Evolutionary conservation across 108 stramenopile genomes (phyloP).

Genomic region (Cyclotella atomus): DNA sequence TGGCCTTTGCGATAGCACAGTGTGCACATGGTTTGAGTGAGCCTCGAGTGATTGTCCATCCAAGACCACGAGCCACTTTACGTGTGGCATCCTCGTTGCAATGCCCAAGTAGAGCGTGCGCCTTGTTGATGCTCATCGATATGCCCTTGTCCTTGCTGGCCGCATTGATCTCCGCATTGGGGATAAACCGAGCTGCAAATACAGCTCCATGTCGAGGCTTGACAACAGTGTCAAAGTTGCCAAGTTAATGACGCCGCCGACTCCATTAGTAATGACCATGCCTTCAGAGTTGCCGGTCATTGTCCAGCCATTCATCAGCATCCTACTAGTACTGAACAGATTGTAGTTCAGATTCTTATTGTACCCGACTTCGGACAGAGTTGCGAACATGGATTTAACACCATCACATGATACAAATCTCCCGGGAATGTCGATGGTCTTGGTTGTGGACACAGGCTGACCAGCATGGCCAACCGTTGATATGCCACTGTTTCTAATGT

Average conservation of each 20-base stretch:
- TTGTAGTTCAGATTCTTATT: constrained; percentile 23
- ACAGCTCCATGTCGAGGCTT: constrained; percentile 19
- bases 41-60: constrained; percentile 28
- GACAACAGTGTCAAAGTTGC: constrained; percentile 47
- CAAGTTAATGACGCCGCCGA: constrained; percentile 7
- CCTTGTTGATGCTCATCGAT: constrained; percentile 16
- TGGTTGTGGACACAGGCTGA: not conserved
- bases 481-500: not conserved
- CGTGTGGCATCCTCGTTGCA: constrained; percentile 16
- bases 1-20: constrained; percentile 28
- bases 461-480: not conserved
- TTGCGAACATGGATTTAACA: not conserved
- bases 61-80: constrained; percentile 18
- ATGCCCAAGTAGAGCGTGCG: constrained; percentile 39
- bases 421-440: not conserved
- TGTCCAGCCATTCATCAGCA: constrained; percentile 31
- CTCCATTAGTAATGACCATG: constrained; percentile 26
- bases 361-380: constrained; percentile 13
- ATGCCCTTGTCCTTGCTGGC: not conserved
- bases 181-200: constrained; percentile 22
- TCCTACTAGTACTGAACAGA: constrained; percentile 28
- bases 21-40: constrained; percentile 30
- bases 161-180: not conserved
- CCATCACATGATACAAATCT: not conserved
- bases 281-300: constrained; percentile 26